Percentiles rank a stretch among this genome's conserved stretches.
Conservation (phyloP, 116 monocot genomes). For the Dioscorea cayenensis region DNA sequence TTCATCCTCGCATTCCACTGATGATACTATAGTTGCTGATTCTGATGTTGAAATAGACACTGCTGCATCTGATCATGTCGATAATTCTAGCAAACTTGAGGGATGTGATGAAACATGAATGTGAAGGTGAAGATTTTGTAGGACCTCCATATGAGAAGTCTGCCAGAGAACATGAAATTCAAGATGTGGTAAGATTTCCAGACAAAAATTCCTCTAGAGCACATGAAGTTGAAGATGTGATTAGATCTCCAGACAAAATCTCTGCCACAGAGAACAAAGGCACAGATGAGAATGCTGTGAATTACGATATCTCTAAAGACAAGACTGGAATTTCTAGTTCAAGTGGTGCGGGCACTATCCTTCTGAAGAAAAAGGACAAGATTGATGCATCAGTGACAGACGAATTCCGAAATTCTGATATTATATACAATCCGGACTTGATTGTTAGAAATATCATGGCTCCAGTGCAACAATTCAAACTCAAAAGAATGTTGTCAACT, state of each 20-base stretch:
- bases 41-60: slow-evolving; percentile 85
- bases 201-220: slow-evolving; percentile 8
- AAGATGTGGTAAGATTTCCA: slow-evolving; percentile 1
- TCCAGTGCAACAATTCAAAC: slow-evolving; percentile 10
- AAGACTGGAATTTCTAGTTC: slow-evolving; percentile 6
- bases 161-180: neutral
- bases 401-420: slow-evolving; percentile 63
- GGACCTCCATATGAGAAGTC: slow-evolving; percentile 1
- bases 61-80: slow-evolving; percentile 35
- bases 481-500: slow-evolving; percentile 37
- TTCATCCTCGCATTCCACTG: slow-evolving; percentile 81
- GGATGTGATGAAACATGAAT: slow-evolving; percentile 17
- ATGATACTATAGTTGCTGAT: slow-evolving; percentile 89
- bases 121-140: slow-evolving; percentile 10
- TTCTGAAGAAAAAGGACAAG: slow-evolving; percentile 37
- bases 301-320: neutral
- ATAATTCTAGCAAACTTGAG: slow-evolving; percentile 14
- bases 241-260: slow-evolving; percentile 1
- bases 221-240: slow-evolving; percentile 9
- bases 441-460: slow-evolving; percentile 36
- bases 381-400: slow-evolving; percentile 28
- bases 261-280: slow-evolving; percentile 6
- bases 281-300: slow-evolving; percentile 4
- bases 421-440: slow-evolving; percentile 65
- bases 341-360: slow-evolving; percentile 8